Conservation (phyloP, 169 alveolate genomes). For the Plasmodium vinckei region DNA sequence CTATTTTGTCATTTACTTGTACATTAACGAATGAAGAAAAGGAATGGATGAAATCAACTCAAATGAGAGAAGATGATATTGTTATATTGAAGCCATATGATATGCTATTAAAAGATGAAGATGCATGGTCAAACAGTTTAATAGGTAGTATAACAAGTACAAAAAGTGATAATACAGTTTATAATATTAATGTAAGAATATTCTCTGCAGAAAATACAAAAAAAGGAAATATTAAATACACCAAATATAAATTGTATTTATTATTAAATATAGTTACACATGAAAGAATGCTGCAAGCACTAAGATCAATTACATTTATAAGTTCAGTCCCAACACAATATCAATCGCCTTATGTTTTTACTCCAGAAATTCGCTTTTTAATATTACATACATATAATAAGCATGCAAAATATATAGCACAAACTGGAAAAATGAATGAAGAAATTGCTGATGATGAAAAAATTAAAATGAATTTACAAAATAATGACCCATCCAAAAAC, state of each 20-base stretch:
- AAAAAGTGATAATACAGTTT: constrained; percentile 49
- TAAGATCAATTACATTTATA: constrained; percentile 78
- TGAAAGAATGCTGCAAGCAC: constrained; percentile 84
- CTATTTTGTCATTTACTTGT: constrained; percentile 65
- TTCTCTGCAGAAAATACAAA: constrained; percentile 74
- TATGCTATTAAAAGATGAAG: constrained; percentile 46
- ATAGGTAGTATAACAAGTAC: constrained; percentile 67
- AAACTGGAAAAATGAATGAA: constrained; percentile 57
- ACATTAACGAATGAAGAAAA: constrained; percentile 74
- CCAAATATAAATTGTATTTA: constrained; percentile 54
- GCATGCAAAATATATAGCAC: constrained; percentile 64
- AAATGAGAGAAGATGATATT: constrained; percentile 83
- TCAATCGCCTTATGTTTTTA: constrained; percentile 74
- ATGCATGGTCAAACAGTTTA: constrained; percentile 78
- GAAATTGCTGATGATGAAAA: constrained; percentile 52
- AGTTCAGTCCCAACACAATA: constrained; percentile 69
- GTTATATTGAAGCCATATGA: constrained; percentile 80
- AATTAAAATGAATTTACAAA: constrained; percentile 68
- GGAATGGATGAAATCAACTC: constrained; percentile 76
- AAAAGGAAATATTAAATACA: constrained; percentile 69
- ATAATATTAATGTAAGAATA: constrained; percentile 62
- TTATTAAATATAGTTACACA: constrained; percentile 71
- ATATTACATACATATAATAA: constrained; percentile 62
- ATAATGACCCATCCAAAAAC: constrained; percentile 35
- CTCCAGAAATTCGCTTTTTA: constrained; percentile 73